Evolutionary conservation across 805 yeast genomes (phyloP).

Genomic region (Phaffomyces opuntiae): DNA sequence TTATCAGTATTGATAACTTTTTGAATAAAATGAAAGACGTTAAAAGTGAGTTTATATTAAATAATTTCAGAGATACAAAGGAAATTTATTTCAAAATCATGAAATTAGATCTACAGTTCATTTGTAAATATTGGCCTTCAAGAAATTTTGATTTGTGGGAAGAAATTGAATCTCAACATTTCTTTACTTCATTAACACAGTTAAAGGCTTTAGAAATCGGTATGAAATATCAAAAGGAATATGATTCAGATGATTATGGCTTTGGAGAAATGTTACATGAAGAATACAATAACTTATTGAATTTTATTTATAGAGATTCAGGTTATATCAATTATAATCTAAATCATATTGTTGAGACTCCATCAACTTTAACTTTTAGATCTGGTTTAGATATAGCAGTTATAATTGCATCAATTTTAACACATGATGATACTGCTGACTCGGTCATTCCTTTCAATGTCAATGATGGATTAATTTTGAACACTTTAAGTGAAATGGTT

Average conservation of each 20-base stretch:
- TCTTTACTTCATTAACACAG: slow-evolving; percentile 74
- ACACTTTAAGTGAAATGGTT: slow-evolving; percentile 56
- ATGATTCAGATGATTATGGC: slow-evolving; percentile 24
- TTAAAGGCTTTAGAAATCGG: slow-evolving; percentile 62
- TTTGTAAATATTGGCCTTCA: slow-evolving; percentile 52
- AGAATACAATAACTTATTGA: slow-evolving; percentile 18
- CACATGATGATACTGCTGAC: slow-evolving; percentile 37
- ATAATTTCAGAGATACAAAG: slow-evolving; percentile 21
- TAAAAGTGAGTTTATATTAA: slow-evolving; percentile 24
- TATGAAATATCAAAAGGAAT: slow-evolving; percentile 29
- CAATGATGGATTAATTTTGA: slow-evolving; percentile 48
- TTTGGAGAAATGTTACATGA: slow-evolving; percentile 17
- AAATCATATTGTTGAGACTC: slow-evolving; percentile 68
- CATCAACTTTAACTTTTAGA: slow-evolving; percentile 40
- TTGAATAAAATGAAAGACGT: slow-evolving; percentile 35
- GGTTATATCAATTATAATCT: slow-evolving; percentile 31
- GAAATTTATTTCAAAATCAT: slow-evolving; percentile 44
- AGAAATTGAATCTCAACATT: slow-evolving; percentile 68
- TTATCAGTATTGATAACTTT: slow-evolving; percentile 55
- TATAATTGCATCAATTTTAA: slow-evolving; percentile 35
- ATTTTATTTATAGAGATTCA: slow-evolving; percentile 24
- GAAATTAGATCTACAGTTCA: slow-evolving; percentile 64
- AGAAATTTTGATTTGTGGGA: slow-evolving; percentile 92
- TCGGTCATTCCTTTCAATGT: slow-evolving; percentile 51
- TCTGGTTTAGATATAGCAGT: slow-evolving; percentile 78